phyloP scores from a whole-genome alignment of 495 filamentous ascomycete genomes.

The Bathelium albidoporum region DNA sequence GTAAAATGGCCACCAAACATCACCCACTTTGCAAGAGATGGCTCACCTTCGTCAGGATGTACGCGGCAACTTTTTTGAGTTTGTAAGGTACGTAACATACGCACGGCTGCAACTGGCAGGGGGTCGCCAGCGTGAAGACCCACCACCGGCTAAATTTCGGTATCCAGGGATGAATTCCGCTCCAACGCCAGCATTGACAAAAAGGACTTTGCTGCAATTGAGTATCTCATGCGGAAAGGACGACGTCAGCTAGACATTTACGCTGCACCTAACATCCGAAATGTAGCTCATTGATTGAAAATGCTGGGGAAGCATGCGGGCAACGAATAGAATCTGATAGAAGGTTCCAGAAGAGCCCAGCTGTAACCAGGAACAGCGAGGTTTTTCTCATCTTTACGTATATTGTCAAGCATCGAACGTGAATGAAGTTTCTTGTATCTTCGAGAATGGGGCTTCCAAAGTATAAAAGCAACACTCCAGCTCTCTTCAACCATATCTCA shows the following conservation, averaged over 20 bases:
- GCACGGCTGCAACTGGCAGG: background rate
- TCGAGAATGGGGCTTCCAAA: conserved; percentile 1
- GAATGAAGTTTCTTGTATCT: background rate
- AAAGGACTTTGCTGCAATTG: conserved; percentile 80
- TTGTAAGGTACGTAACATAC: conserved; percentile 27
- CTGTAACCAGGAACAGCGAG: background rate
- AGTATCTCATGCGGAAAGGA: conserved; percentile 80
- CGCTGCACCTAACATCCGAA: conserved; percentile 69
- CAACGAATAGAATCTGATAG: background rate
- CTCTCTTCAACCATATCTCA: background rate
- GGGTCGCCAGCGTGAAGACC: background rate
- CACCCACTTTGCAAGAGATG: background rate
- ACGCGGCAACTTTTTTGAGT: conserved; percentile 21
- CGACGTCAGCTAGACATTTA: conserved; percentile 78
- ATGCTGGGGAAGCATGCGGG: background rate
- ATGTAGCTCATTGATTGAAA: conserved; percentile 45
- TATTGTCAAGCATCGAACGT: background rate
- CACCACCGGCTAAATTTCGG: conserved; percentile 15
- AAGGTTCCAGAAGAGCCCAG: background rate
- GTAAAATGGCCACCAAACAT: conserved; percentile 37
- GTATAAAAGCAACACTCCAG: background rate
- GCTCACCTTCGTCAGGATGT: conserved; percentile 16
- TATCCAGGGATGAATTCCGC: conserved; percentile 60
- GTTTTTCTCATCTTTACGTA: background rate
- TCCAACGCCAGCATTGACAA: conserved; percentile 61